Evolutionary conservation across 192 early-diverging fungal species (phyloP), one percentile per base, ranked within the genome.

Genomic region (Coemansia sp.): DNA sequence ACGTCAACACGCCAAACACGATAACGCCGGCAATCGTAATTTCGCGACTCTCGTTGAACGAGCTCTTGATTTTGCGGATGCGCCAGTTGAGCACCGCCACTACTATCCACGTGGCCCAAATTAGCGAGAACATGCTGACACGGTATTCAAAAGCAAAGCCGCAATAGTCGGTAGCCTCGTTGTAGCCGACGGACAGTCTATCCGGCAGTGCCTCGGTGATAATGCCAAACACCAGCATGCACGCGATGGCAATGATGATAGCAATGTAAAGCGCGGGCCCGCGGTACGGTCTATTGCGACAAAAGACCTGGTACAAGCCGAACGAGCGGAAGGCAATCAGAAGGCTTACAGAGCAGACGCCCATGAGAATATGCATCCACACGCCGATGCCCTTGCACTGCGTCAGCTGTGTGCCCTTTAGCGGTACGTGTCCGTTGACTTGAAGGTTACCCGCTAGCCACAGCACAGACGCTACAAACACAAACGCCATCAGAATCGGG

Each of bases 391-490:
- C 35, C 60, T 76, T 73, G 47, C 82, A 84, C 46, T 69, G 68
- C 4, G 53, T 36, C 2, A 79, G 22, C 2, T 64, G 2, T 6
- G 41, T 32, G n/a, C 64, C 72, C 5, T 53, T 51, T 15, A 76
- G 64, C 46, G 76, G 77, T 35, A 84, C 65, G 41, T 84, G 74
- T 10, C 70, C 68, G n/a, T 82, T 82, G 17, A 82, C 70, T 3
- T 76, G 73, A 2, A 82, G 63, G 65, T 84, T 74, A 65, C 83
- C 77, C n/a, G 79, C 58, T 36, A 76, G 79, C 74, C 74, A 84
- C 2, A 84, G 59, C 19, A 74, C 67, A 57, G 76, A 62, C 1
- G 66, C 58, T 1, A 76, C 32, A 39, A 79, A 29, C 49, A 64
- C 67, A 12, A 62, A 46, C 25, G 64, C 63, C 83, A 84, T 84